These are phyloP conservation scores for Arthroderma uncinatum DNA, from an alignment of 2,329 filamentous ascomycete genomes.

Conservation along the genomic window DNA sequence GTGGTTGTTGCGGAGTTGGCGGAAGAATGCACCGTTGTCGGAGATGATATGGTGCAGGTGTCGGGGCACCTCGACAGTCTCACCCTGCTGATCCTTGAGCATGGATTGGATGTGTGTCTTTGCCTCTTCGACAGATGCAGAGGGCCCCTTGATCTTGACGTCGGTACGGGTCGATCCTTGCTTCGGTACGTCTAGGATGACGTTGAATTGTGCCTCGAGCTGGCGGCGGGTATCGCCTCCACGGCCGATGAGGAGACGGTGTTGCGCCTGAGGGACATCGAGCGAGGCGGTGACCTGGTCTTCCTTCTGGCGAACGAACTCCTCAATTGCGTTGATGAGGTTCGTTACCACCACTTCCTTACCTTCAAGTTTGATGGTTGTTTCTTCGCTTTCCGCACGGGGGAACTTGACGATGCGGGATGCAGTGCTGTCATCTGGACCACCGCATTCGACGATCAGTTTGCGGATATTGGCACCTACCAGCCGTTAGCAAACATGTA, in stretches of 20 bases:
- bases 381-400: conserved; percentile 70
- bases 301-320: conserved; percentile 71
- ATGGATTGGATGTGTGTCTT: conserved; percentile 70
- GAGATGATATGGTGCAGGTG: conserved; percentile 67
- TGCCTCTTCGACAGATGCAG: conserved; percentile 68
- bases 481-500: conserved; percentile 29
- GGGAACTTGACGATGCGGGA: conserved; percentile 92
- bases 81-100: conserved; percentile 76
- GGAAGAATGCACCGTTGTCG: conserved; percentile 90
- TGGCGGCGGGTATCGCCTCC: conserved; percentile 77
- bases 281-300: conserved; percentile 67
- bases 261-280: conserved; percentile 81
- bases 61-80: conserved; percentile 73
- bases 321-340: conserved; percentile 70
- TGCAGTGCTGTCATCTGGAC: conserved; percentile 73
- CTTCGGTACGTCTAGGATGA: conserved; percentile 81
- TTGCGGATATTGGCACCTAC: conserved; percentile 74
- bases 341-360: conserved; percentile 74
- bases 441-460: conserved; percentile 78
- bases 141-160: conserved; percentile 73
- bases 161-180: conserved; percentile 74
- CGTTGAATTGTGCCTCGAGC: conserved; percentile 74
- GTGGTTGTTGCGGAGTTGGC: conserved; percentile 71
- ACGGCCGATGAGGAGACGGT: conserved; percentile 80
- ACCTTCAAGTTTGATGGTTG: conserved; percentile 79